A percentile compares a stretch with the other conserved stretches of the same genome.
These are phyloP conservation scores for Populus hybrid DNA, from an alignment of 441 rosid genomes.

Conservation along the genomic window DNA sequence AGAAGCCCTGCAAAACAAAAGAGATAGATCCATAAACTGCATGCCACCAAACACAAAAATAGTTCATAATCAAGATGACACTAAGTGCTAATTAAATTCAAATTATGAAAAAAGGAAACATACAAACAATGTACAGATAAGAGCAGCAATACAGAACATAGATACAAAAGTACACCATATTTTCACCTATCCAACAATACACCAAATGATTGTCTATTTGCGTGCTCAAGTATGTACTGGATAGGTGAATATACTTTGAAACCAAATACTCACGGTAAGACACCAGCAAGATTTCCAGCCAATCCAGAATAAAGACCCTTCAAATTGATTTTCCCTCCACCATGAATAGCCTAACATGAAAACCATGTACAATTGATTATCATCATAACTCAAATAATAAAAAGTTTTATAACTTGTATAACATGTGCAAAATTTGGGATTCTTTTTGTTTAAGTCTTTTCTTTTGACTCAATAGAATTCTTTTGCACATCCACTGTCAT, in stretches of 20 bases:
- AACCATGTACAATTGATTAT: background rate
- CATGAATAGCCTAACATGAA: background rate
- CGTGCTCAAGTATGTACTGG: background rate
- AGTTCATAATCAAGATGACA: background rate
- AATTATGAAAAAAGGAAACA: background rate
- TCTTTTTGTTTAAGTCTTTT: too few species aligned
- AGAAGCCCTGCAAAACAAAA: constrained; percentile 58
- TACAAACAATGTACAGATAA: background rate
- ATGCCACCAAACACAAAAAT: background rate
- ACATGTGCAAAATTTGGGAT: background rate
- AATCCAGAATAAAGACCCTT: constrained; percentile 47
- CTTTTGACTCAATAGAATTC: background rate
- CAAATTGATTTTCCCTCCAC: constrained; percentile 32
- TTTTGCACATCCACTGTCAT: background rate
- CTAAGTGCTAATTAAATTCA: background rate
- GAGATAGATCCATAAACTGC: background rate
- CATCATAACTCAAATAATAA: background rate
- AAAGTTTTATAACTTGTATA: background rate
- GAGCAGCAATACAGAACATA: background rate
- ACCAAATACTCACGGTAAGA: constrained; percentile 35
- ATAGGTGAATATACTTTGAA: background rate
- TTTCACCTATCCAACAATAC: background rate
- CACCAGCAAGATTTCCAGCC: constrained; percentile 46
- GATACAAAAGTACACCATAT: background rate
- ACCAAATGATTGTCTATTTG: background rate